Base-by-base conservation (phyloP, 2,329 filamentous ascomycete species). In the Blastomyces parvus region DNA sequence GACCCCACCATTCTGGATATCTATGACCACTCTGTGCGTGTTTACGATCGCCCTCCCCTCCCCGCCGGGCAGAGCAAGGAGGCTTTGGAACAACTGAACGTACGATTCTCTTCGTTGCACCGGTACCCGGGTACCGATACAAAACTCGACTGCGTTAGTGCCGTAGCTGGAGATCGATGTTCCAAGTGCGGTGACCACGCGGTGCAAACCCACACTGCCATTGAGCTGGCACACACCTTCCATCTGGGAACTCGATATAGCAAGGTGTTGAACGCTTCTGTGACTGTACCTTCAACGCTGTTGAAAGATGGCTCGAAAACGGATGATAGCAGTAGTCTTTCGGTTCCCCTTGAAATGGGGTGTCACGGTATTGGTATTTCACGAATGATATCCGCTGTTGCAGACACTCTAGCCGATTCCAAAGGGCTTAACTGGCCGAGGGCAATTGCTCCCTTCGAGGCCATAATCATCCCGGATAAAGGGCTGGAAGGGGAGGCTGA, bases 291-390 rank as follows among this genome's bases (percentile, higher is more conserved):
- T 22, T 59, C 42, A n/a, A 22, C 19, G 70, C 68, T 40, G 66
- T 68, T 11, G 65, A 65, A 65, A 56, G 67, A 60, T 56, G 38
- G 36, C 63, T 67, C 11, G 42, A 44, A 22, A 52, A 48, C 30
- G 55, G 25, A 22, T 9, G 36, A 19, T 6, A 58, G 25, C 59
- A 58, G 25, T 59, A 60, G 27, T 22, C 67, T 44, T 53, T 62
- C n/a, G 9, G 80, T 85, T 0, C 81, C 86, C 0, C 82, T 96
- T 70, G 86, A 96, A 67, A 99, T 99, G 94, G 94, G 94, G 62
- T 99, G 94, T 73, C 91, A 97, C 72, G 94, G 94, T 0, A 95
- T 99, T 65, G 94, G 94, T 1, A 86, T 99, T 22, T 96, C 91
- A 5, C 88, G 94, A 55, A 86, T 99, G 69, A 87, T 99, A 65